Evolutionary conservation across 441 rosid species (phyloP).

Genomic region (Croton laevigatus): DNA sequence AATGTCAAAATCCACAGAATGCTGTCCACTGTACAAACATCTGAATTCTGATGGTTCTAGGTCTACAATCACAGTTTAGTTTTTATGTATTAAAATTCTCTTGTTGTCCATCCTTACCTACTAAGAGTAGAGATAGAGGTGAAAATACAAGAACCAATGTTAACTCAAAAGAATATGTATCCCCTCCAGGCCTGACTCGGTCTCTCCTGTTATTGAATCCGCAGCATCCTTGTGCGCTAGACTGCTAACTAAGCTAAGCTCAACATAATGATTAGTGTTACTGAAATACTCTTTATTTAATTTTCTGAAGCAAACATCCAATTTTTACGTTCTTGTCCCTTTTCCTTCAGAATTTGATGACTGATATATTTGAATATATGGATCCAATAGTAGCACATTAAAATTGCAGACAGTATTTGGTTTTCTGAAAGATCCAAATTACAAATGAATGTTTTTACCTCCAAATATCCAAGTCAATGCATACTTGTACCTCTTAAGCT

Average conservation of each 20-base stretch:
- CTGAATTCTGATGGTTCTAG: background rate
- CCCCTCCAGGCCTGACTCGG: background rate
- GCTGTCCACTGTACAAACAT: background rate
- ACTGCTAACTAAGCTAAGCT: background rate
- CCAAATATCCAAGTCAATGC: background rate
- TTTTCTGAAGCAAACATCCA: background rate
- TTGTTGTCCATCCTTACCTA: background rate
- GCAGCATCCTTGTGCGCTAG: background rate
- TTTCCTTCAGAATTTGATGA: background rate
- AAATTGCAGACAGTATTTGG: background rate
- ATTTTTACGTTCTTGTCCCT: background rate
- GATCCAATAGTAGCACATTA: background rate
- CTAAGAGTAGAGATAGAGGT: background rate
- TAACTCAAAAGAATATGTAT: background rate
- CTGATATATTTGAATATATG: background rate
- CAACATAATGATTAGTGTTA: background rate
- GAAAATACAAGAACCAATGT: background rate
- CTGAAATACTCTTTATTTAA: background rate
- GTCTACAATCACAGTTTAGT: background rate
- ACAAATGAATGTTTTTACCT: background rate
- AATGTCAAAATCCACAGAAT: background rate
- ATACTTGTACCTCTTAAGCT: conserved; percentile 8
- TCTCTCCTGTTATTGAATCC: background rate
- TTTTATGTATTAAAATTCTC: background rate
- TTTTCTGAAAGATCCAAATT: background rate